Conservation (phyloP, 208 protist species). For the Crithidia expoeki region DNA sequence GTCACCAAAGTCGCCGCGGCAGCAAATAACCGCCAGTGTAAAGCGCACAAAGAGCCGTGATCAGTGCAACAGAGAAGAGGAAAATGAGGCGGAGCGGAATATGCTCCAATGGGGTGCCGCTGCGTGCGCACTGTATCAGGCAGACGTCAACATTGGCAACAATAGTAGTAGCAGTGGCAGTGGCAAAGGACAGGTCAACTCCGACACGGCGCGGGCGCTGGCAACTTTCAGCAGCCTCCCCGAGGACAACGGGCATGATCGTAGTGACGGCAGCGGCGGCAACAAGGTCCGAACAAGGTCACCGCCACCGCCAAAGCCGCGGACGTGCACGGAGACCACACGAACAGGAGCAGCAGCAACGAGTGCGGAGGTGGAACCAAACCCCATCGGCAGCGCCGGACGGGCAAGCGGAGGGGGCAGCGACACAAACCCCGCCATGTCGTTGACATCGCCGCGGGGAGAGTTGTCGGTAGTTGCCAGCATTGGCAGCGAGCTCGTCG, state of each 20-base stretch:
- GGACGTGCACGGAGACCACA: not conserved
- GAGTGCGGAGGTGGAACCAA: not conserved
- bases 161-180: not conserved
- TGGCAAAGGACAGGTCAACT: not conserved
- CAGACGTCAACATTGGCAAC: not conserved
- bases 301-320: constrained; percentile 1
- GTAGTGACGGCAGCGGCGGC: not conserved
- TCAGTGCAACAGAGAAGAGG: too few species aligned
- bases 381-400: not conserved
- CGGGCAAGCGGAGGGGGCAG: not conserved
- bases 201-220: constrained; percentile 3
- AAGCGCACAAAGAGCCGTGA: too few species aligned
- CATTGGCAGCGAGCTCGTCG: not conserved
- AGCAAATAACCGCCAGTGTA: too few species aligned
- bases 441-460: not conserved
- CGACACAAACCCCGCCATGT: not conserved
- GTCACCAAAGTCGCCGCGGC: too few species aligned
- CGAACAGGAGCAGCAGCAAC: not conserved
- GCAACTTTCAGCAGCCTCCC: constrained; percentile 5
- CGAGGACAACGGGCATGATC: constrained; percentile 1
- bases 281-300: not conserved
- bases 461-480: not conserved
- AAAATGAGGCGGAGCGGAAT: not conserved
- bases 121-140: not conserved
- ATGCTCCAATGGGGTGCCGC: not conserved